Conservation (phyloP, 345 rosid genomes). For the Aethionema arabicum region DNA sequence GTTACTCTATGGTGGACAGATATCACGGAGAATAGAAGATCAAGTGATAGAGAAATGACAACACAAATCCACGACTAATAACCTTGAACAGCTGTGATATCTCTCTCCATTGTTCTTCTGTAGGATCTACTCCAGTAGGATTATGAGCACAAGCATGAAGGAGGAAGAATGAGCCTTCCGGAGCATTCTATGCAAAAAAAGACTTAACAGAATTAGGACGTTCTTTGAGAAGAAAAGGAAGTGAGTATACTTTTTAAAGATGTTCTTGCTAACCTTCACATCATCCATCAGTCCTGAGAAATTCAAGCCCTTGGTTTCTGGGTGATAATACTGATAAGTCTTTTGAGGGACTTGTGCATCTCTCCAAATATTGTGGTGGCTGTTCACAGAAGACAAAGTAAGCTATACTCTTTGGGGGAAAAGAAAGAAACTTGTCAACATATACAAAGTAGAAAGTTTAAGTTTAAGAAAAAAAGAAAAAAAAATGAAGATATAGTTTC, state of each 20-base stretch:
- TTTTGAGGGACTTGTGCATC: slow-evolving; percentile 85
- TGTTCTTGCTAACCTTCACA: slow-evolving; percentile 57
- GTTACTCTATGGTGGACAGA: slow-evolving; percentile 6
- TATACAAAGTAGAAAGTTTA: neutral
- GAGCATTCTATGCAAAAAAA: slow-evolving; percentile 64
- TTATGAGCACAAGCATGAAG: slow-evolving; percentile 94
- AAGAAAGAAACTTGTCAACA: slow-evolving; percentile 16
- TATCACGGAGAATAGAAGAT: neutral
- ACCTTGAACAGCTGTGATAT: slow-evolving; percentile 88
- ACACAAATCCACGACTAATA: neutral
- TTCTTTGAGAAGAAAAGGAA: neutral
- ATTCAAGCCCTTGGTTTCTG: slow-evolving; percentile 81
- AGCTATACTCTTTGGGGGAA: slow-evolving; percentile 2
- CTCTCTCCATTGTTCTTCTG: slow-evolving; percentile 94
- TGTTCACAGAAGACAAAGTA: slow-evolving; percentile 38
- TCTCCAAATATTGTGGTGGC: slow-evolving; percentile 99
- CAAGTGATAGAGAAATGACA: slow-evolving; percentile 1
- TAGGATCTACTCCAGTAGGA: slow-evolving; percentile 96
- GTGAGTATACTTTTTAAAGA: slow-evolving; percentile 8
- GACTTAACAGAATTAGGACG: slow-evolving; percentile 1
- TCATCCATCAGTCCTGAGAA: slow-evolving; percentile 87
- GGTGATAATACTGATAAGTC: slow-evolving; percentile 83
- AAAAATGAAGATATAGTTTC: neutral
- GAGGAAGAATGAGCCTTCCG: slow-evolving; percentile 85
- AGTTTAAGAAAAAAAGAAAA: neutral